Percentiles rank a stretch among this genome's conserved stretches.
Conservation (phyloP, 306 rosid genomes). For the Medicago lupulina region DNA sequence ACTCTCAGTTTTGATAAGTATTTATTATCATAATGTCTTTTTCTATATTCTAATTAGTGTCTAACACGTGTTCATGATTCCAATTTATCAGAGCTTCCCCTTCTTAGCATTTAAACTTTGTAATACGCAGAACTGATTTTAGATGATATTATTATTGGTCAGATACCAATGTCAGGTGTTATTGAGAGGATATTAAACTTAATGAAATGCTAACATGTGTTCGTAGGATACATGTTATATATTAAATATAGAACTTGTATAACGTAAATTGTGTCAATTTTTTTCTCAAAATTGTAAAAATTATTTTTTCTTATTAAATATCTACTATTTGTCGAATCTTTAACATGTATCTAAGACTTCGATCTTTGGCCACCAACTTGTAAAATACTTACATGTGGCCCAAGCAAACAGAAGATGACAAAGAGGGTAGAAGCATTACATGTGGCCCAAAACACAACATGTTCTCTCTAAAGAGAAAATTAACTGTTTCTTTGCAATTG, state of each 20-base stretch:
- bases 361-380: background rate
- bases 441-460: background rate
- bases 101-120: background rate
- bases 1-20: constrained; percentile 33
- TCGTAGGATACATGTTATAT: too few species aligned
- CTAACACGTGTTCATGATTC: constrained; percentile 27
- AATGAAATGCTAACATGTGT: too few species aligned
- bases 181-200: too few species aligned
- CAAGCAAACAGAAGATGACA: background rate
- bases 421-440: background rate
- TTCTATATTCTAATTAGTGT: constrained; percentile 33
- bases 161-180: too few species aligned
- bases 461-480: background rate
- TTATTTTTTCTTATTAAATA: too few species aligned
- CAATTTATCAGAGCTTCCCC: constrained; percentile 18
- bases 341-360: too few species aligned
- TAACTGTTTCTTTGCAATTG: background rate
- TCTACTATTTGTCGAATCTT: too few species aligned
- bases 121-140: too few species aligned
- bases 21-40: constrained; percentile 10
- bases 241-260: too few species aligned
- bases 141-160: too few species aligned
- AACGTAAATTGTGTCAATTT: too few species aligned
- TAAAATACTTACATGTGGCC: background rate
- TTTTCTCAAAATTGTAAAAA: too few species aligned